Evolutionary conservation across 805 yeast species (phyloP).

Genomic region (Starmera dryadoides): DNA sequence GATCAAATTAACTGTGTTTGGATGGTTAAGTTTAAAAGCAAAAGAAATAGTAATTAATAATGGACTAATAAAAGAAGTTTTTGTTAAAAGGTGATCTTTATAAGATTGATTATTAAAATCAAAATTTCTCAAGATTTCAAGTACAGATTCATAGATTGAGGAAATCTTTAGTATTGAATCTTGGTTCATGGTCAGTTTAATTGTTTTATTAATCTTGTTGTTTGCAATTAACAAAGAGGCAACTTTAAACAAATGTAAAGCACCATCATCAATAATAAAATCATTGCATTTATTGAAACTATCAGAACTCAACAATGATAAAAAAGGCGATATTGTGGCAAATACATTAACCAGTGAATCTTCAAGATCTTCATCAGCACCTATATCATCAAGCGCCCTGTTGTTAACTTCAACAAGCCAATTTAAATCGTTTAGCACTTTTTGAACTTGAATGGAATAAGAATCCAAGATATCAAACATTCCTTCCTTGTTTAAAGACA

Average conservation of each 20-base stretch:
- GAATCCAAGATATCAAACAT: not conserved
- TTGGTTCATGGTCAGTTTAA: constrained; percentile 8
- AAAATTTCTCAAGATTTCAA: constrained; percentile 3
- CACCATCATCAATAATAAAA: not conserved
- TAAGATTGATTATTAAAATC: constrained; percentile 1
- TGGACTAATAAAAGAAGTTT: constrained; percentile 16
- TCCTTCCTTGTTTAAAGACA: not conserved
- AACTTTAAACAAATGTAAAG: constrained; percentile 2
- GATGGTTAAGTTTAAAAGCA: constrained; percentile 11
- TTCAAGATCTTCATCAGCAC: not conserved
- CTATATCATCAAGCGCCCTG: not conserved
- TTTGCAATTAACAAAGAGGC: constrained; percentile 12
- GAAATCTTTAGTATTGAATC: constrained; percentile 11
- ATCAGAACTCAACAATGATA: not conserved
- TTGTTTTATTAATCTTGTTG: constrained; percentile 7
- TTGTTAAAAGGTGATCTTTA: constrained; percentile 3
- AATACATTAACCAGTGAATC: not conserved
- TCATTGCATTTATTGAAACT: too few relatives aligned
- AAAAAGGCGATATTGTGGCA: not conserved
- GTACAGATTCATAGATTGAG: constrained; percentile 6
- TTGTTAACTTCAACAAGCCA: not conserved
- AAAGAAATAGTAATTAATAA: constrained; percentile 17
- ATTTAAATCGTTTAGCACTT: not conserved
- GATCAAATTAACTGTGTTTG: constrained; percentile 5
- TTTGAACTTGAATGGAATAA: not conserved